A percentile compares a stretch with the other conserved stretches of the same genome.
These are phyloP conservation scores for Rubia peregrina DNA, from an alignment of 305 asterid species.

Conservation along the genomic window DNA sequence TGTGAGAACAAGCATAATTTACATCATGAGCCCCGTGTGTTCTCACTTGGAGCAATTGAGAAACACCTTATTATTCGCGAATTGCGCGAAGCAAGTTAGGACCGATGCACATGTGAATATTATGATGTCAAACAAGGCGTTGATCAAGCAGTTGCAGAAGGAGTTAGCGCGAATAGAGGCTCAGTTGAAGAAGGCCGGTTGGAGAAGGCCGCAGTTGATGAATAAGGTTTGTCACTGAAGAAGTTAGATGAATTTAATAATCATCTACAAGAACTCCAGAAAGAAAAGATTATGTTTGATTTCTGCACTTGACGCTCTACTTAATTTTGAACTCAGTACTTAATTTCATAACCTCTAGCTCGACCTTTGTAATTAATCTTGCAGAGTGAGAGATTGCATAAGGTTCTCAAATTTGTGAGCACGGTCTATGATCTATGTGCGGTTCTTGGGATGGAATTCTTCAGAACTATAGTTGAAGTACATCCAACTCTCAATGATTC, in stretches of 20 bases:
- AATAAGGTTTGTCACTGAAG: conserved; percentile 67
- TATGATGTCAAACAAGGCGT: not conserved
- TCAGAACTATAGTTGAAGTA: conserved; percentile 69
- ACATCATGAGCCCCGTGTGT: not conserved
- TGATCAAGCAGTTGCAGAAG: not conserved
- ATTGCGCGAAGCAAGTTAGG: not conserved
- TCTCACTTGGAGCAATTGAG: not conserved
- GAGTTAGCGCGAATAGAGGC: not conserved
- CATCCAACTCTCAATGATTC: conserved; percentile 87
- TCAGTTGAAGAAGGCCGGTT: conserved; percentile 26
- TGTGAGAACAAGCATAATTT: not conserved
- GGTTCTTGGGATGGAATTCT: conserved; percentile 83
- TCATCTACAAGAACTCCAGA: conserved; percentile 89
- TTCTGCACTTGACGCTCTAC: not conserved
- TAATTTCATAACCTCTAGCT: conserved; percentile 4
- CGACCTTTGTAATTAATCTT: conserved; percentile 21
- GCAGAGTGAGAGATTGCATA: conserved; percentile 91
- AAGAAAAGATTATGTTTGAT: conserved; percentile 59
- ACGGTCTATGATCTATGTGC: conserved; percentile 92
- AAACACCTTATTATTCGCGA: not conserved
- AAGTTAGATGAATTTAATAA: conserved; percentile 73
- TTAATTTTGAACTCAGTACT: too few relatives aligned
- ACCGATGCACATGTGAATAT: not conserved
- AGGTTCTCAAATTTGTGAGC: conserved; percentile 91
- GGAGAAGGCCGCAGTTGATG: conserved; percentile 61